Conservation (phyloP, 2,329 filamentous ascomycete species). For the Epichloe uncinata region DNA sequence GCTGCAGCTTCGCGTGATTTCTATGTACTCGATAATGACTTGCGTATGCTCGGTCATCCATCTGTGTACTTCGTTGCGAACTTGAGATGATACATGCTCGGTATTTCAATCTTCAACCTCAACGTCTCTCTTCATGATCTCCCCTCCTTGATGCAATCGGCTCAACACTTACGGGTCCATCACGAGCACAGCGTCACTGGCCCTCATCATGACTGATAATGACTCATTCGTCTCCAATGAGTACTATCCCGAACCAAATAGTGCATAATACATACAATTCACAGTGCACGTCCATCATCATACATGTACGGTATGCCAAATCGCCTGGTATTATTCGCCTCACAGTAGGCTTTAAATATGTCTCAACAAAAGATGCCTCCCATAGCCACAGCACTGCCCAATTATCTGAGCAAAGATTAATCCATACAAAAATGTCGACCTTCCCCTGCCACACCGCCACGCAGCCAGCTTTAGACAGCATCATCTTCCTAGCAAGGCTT, state of each 20-base stretch:
- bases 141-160: no score
- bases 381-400: background rate
- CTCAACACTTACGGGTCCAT: no score
- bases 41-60: background rate
- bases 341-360: background rate
- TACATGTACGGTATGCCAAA: background rate
- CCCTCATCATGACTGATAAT: no score
- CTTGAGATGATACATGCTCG: no score
- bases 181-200: no score
- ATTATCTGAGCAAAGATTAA: conserved; percentile 7
- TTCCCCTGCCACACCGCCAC: background rate
- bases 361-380: conserved; percentile 1
- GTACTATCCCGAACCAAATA: background rate
- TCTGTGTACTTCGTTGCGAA: background rate
- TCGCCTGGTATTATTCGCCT: background rate
- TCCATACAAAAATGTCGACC: conserved; percentile 8
- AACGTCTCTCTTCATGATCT: no score
- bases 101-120: no score
- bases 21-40: background rate
- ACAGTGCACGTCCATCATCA: background rate
- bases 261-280: background rate
- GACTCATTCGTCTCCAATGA: background rate
- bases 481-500: background rate
- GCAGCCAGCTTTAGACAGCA: background rate
- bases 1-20: no score